Base-by-base conservation (phyloP, 441 rosid species). In the Adansonia grandidieri region DNA sequence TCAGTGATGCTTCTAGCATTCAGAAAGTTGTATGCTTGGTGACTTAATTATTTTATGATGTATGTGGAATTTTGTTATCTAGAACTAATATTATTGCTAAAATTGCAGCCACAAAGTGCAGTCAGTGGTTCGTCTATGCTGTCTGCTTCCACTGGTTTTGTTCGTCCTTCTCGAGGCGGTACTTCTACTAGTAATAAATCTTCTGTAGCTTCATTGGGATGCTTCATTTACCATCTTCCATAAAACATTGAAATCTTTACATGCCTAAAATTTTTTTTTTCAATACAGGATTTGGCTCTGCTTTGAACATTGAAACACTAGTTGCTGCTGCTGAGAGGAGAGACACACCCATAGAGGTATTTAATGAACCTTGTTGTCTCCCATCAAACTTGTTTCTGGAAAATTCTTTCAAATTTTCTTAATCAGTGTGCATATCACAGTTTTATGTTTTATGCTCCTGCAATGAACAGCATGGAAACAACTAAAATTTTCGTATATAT, bases 311-410 rank as follows among this genome's bases (percentile, higher is more conserved):
- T 82, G 98, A 92, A 86, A 97, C 99, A 73, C 91, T 97, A 70
- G 97, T 92, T 81, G 97, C 98, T 85, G 99, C 99, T 78, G 98
- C 98, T 47, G 99, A 92, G 89, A 91, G 98, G 86, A 92, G 98
- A 74, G 97, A 92, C 72, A 90, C 91, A 47, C 96, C 90, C 67
- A 88, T 97, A 68, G 98, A 97, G 98, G 99, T 97, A 85, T 62
- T 61, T 50, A 48, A 60, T 75, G 44, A 58, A 48, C 48, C 8
- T 22, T 24, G 1, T 71, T 53, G n/a, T 71, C 75, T 32, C 17
- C 50, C 63, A 54, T 54, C 40, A 8, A 54, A 71, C 4, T 50
- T 28, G 14, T 54, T 32, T 32, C 10, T 9, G 63, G 48, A 71
- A 71, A 7, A n/a, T 32, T 71, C 44, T 70, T 48, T 22, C 24